Percentiles rank a stretch among this genome's conserved stretches.
Conservation (phyloP, 371 early-diverging fungal genomes). For the Syncephalastrum monosporum region DNA sequence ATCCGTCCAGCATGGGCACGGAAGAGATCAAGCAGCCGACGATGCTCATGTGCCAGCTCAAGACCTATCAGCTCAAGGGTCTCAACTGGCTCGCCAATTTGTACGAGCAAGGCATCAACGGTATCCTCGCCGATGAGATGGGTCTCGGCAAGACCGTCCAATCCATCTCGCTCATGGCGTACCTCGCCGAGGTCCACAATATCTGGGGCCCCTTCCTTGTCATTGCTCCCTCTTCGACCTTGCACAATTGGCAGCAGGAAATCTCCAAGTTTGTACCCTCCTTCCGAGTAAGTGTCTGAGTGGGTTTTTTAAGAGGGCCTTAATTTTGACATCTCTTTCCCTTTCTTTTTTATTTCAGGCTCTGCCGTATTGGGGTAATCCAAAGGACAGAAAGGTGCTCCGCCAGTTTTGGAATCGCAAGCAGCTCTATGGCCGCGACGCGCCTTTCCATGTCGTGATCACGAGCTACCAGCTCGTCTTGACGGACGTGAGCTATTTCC, state of each 20-base stretch:
- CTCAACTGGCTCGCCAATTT: constrained; percentile 98
- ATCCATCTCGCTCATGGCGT: constrained; percentile 91
- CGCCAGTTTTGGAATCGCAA: constrained; percentile 85
- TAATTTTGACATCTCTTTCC: background rate
- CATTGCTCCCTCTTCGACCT: constrained; percentile 93
- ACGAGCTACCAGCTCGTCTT: constrained; percentile 95
- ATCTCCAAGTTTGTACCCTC: constrained; percentile 87
- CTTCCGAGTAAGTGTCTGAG: constrained; percentile 60
- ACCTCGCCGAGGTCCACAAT: constrained; percentile 85
- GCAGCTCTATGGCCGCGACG: constrained; percentile 76
- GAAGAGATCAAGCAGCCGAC: constrained; percentile 81
- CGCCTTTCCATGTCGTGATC: constrained; percentile 91
- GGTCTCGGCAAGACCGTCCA: constrained; percentile 95
- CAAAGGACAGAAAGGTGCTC: constrained; percentile 83
- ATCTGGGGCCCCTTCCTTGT: constrained; percentile 97
- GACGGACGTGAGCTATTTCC: constrained; percentile 85
- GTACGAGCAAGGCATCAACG: constrained; percentile 97
- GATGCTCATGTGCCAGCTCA: constrained; percentile 88
- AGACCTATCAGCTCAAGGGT: constrained; percentile 97
- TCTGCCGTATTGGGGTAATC: constrained; percentile 93
- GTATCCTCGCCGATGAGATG: constrained; percentile 98
- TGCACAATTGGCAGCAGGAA: constrained; percentile 99
- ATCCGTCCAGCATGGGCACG: constrained; percentile 76
- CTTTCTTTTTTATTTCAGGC: constrained; percentile 24
- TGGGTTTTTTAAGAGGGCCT: too few species aligned